Percentiles rank a stretch among this genome's conserved stretches.
Conservation (phyloP, 2,329 filamentous ascomycete species). For the Coniochaeta sp. region DNA sequence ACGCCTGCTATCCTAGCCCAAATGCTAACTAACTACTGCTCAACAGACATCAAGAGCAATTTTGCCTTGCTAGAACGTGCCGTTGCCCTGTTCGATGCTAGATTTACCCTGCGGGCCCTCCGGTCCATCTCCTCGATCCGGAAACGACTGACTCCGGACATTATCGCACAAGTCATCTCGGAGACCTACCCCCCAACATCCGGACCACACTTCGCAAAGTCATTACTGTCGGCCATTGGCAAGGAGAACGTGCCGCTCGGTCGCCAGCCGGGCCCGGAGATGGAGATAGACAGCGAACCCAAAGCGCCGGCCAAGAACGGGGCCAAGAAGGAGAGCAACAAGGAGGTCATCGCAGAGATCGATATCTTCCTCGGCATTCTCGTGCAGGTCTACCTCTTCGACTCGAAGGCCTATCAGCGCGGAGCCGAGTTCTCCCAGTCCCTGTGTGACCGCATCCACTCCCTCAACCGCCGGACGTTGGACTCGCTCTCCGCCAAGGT, state of each 20-base stretch:
- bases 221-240: conserved; percentile 63
- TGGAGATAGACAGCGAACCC: conserved; percentile 63
- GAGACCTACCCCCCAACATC: conserved; percentile 65
- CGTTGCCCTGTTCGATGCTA: conserved; percentile 85
- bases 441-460: conserved; percentile 77
- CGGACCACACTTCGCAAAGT: conserved; percentile 56
- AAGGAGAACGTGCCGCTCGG: conserved; percentile 59
- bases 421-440: conserved; percentile 80
- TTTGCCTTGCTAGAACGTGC: conserved; percentile 87
- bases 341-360: conserved; percentile 78
- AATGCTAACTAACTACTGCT: not conserved
- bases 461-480: conserved; percentile 85
- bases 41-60: conserved; percentile 85
- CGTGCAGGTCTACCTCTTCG: conserved; percentile 80
- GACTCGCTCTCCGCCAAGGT: conserved; percentile 91
- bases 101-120: conserved; percentile 89
- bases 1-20: not conserved
- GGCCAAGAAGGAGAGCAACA: conserved; percentile 49
- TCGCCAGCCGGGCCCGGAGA: conserved; percentile 51
- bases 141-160: conserved; percentile 78
- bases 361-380: conserved; percentile 86
- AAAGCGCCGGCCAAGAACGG: conserved; percentile 42
- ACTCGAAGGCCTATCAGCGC: conserved; percentile 71
- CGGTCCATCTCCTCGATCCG: conserved; percentile 93
- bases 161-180: conserved; percentile 72